Conservation (phyloP, 2,329 filamentous ascomycete genomes). For the Fusarium euwallaceae region DNA sequence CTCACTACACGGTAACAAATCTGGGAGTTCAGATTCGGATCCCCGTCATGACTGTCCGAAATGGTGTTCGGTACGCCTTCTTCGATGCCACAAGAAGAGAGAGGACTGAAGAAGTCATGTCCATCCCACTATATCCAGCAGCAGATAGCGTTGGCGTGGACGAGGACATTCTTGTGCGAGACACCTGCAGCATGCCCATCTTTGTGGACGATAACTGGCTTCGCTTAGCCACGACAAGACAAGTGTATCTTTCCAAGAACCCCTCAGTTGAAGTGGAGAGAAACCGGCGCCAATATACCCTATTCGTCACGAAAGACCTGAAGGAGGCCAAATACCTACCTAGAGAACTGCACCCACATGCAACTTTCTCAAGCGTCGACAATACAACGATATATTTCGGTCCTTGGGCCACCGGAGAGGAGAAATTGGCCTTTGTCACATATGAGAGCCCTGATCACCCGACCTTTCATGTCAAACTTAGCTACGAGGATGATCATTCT, state of each 20-base stretch:
- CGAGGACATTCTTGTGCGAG: background rate
- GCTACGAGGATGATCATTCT: background rate
- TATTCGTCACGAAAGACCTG: background rate
- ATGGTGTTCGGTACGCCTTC: background rate
- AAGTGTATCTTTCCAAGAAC: background rate
- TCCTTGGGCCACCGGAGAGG: background rate
- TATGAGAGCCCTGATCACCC: background rate
- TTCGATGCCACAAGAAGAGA: background rate
- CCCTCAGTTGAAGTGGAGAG: background rate
- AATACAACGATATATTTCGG: background rate
- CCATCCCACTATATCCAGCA: background rate
- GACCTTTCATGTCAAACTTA: background rate
- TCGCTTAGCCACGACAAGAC: background rate
- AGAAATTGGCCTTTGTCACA: background rate
- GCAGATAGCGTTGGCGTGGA: background rate
- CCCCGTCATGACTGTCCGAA: background rate
- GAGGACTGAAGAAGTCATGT: background rate
- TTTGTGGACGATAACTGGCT: background rate
- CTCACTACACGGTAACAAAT: background rate
- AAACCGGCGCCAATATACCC: no score
- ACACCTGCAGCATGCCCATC: background rate
- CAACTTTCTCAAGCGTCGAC: background rate
- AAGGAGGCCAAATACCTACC: background rate
- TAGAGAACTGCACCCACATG: background rate
- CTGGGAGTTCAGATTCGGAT: background rate